Conservation (phyloP, 768 basidiomycete genomes). For the Termitomyces sp. region DNA sequence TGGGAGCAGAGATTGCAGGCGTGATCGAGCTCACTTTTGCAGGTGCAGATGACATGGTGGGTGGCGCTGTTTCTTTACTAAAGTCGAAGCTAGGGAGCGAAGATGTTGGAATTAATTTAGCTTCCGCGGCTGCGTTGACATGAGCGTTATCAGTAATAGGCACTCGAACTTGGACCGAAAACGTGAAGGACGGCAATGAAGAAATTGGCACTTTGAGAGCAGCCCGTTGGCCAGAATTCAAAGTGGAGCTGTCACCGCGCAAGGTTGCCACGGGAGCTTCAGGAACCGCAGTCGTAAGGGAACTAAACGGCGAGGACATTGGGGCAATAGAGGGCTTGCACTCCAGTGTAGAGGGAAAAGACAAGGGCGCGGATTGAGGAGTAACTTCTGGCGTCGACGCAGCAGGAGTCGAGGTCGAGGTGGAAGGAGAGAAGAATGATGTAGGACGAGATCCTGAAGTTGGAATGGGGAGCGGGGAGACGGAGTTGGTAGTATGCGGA, state of each 20-base stretch:
- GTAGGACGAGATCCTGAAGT: neutral
- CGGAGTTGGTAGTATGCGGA: neutral
- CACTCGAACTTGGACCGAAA: conserved; percentile 22
- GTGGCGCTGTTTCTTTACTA: neutral
- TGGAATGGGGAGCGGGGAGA: neutral
- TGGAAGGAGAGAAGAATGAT: neutral
- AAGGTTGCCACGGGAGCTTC: neutral
- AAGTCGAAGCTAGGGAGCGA: conserved; percentile 45
- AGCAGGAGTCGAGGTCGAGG: neutral
- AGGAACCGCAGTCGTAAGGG: neutral
- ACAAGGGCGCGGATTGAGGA: neutral
- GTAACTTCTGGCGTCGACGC: neutral
- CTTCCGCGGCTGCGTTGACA: conserved; percentile 27
- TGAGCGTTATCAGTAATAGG: conserved; percentile 15
- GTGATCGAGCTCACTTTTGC: neutral
- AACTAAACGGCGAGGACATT: neutral
- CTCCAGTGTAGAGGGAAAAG: neutral
- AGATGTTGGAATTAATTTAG: conserved; percentile 28
- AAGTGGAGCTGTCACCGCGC: neutral
- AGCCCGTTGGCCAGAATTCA: conserved; percentile 18
- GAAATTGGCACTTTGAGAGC: conserved; percentile 22
- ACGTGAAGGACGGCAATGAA: conserved; percentile 32
- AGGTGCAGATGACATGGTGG: neutral
- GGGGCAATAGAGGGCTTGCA: neutral
- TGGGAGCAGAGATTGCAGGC: neutral